Conservation (phyloP, 2,329 filamentous ascomycete genomes). For the Laburnicola sp. region DNA sequence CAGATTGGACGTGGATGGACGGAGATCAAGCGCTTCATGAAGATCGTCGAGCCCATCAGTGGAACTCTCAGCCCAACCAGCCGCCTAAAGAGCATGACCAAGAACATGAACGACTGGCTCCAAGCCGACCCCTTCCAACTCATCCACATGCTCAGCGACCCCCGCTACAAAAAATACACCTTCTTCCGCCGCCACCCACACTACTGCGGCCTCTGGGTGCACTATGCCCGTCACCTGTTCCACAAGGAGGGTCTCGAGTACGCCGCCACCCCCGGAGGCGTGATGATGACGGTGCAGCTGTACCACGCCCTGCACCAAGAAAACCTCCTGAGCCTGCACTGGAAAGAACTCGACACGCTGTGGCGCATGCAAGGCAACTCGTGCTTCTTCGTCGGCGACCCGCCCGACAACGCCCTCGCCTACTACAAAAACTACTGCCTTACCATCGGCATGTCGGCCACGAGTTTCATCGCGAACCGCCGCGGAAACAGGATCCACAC, state of each 20-base stretch:
- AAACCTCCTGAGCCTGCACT: background rate
- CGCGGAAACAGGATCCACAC: background rate
- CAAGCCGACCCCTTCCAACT: background rate
- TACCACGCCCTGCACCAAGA: slow-evolving; percentile 1
- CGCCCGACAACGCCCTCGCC: background rate
- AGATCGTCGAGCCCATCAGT: background rate
- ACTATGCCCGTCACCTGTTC: background rate
- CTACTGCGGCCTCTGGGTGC: slow-evolving; percentile 1
- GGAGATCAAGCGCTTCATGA: slow-evolving; percentile 1
- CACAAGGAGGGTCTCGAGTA: background rate
- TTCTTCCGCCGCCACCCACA: background rate
- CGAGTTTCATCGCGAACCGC: background rate
- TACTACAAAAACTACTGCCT: slow-evolving; percentile 4
- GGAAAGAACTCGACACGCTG: background rate
- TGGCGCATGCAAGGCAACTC: background rate
- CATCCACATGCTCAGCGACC: background rate
- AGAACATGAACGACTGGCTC: background rate
- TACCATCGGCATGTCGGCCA: background rate
- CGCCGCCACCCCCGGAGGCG: background rate
- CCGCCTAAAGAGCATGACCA: background rate
- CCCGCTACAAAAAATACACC: background rate
- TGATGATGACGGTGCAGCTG: background rate
- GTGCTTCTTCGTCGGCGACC: background rate
- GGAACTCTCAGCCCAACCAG: background rate
- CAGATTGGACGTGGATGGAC: background rate